Conservation (phyloP, 495 filamentous ascomycete genomes). For the Daldinia childiae region DNA sequence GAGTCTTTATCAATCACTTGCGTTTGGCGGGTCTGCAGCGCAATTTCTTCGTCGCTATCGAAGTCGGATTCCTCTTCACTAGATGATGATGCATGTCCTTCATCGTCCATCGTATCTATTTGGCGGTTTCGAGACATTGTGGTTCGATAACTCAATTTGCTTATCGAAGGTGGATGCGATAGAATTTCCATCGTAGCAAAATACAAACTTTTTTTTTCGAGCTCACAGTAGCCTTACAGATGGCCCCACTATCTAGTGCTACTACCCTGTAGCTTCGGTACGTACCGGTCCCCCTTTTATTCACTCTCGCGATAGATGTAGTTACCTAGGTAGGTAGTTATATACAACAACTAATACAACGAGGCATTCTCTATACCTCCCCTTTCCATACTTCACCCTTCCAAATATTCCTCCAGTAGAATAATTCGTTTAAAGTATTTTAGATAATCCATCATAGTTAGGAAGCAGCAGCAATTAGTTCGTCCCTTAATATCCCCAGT, state of each 20-base stretch:
- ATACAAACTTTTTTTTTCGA: slow-evolving; percentile 47
- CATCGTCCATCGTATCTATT: slow-evolving; percentile 52
- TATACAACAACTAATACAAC: too few species aligned
- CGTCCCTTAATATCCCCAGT: slow-evolving; percentile 49
- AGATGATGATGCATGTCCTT: slow-evolving; percentile 42
- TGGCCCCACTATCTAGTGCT: slow-evolving; percentile 22
- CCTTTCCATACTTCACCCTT: not conserved
- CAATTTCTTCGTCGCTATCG: slow-evolving; percentile 39
- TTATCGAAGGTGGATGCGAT: slow-evolving; percentile 20
- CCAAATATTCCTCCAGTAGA: not conserved
- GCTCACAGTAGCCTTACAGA: slow-evolving; percentile 44
- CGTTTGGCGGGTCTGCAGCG: slow-evolving; percentile 34
- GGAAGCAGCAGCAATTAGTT: slow-evolving; percentile 43
- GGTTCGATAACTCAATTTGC: slow-evolving; percentile 12
- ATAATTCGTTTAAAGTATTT: not conserved
- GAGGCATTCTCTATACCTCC: not conserved
- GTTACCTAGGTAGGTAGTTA: not conserved
- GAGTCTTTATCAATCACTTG: slow-evolving; percentile 71
- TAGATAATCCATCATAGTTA: not conserved
- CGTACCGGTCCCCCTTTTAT: not conserved
- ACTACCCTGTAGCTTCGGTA: not conserved
- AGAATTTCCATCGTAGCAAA: slow-evolving; percentile 19
- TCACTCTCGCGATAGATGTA: not conserved
- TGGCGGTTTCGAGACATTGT: slow-evolving; percentile 42
- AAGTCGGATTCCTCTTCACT: slow-evolving; percentile 38